A percentile compares a stretch with the other conserved stretches of the same genome.
phyloP scores from a whole-genome alignment of 2,329 filamentous ascomycete genomes.

The Emmonsia crescens region DNA sequence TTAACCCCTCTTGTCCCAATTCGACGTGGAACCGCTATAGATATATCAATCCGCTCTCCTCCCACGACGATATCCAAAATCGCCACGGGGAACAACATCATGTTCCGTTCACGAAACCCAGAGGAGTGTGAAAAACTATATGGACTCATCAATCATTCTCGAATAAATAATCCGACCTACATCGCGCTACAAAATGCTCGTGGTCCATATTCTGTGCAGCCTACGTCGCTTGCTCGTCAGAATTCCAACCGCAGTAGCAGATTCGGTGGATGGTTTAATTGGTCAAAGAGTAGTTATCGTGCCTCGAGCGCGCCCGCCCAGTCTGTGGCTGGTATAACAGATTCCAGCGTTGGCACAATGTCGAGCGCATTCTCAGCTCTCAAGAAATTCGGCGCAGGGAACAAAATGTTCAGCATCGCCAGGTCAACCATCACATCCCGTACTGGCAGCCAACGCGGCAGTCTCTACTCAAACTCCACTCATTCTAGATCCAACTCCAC shows the following conservation, averaged over 20 bases:
- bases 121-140: conserved; percentile 76
- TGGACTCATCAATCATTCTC: conserved; percentile 72
- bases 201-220: conserved; percentile 47
- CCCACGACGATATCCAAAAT: conserved; percentile 63
- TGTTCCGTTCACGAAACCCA: conserved; percentile 70
- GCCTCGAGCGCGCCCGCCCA: conserved; percentile 46
- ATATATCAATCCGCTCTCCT: conserved; percentile 86
- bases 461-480: conserved; percentile 49
- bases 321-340: conserved; percentile 52
- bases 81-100: conserved; percentile 64
- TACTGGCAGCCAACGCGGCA: conserved; percentile 41
- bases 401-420: conserved; percentile 70
- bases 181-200: conserved; percentile 66
- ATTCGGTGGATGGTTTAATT: conserved; percentile 36
- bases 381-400: conserved; percentile 61
- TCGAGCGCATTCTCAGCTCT: conserved; percentile 70
- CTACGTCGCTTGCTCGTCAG: conserved; percentile 38
- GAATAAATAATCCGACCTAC: conserved; percentile 87
- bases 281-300: conserved; percentile 44
- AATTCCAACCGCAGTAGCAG: conserved; percentile 34
- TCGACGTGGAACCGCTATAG: conserved; percentile 79
- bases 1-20: conserved; percentile 86
- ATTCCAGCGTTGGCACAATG: conserved; percentile 64
- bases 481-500: conserved; percentile 38
- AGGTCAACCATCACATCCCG: conserved; percentile 60